Evolutionary conservation across 176 grass and related monocot species (phyloP).

Genomic region (Juncus inflexus): DNA sequence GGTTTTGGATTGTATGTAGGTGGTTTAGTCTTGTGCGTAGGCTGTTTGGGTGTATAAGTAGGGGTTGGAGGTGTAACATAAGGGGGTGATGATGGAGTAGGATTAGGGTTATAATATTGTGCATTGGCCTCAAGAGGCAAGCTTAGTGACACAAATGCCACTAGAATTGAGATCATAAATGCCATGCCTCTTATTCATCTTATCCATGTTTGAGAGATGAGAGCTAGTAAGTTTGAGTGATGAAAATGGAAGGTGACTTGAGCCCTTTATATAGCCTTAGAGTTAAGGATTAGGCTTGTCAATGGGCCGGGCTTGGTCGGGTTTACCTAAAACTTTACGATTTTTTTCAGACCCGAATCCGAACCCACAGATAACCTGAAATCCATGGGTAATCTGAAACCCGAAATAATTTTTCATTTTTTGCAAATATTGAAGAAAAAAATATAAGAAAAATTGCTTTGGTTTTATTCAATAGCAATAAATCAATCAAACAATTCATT

Average conservation of each 20-base stretch:
- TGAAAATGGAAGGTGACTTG: neutral
- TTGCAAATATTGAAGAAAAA: no score
- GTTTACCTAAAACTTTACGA: no score
- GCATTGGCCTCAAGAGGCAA: slow-evolving; percentile 43
- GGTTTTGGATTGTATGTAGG: neutral
- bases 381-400: no score
- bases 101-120: slow-evolving; percentile 10
- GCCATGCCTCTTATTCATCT: slow-evolving; percentile 16
- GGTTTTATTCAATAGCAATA: no score
- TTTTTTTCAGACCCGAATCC: no score
- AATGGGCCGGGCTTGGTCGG: no score
- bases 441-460: no score
- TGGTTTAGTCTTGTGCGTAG: neutral
- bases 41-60: slow-evolving; percentile 20
- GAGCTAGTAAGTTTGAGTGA: neutral
- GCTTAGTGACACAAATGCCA: slow-evolving; percentile 55
- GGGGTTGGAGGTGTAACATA: slow-evolving; percentile 27
- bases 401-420: no score
- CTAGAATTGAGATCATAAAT: slow-evolving; percentile 28
- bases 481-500: no score
- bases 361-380: no score
- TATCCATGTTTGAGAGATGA: neutral
- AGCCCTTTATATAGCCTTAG: slow-evolving; percentile 15
- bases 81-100: slow-evolving; percentile 6
- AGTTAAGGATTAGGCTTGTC: no score